phyloP scores from a whole-genome alignment of 2,329 filamentous ascomycete species.

The Trichoderma endophyticum region DNA sequence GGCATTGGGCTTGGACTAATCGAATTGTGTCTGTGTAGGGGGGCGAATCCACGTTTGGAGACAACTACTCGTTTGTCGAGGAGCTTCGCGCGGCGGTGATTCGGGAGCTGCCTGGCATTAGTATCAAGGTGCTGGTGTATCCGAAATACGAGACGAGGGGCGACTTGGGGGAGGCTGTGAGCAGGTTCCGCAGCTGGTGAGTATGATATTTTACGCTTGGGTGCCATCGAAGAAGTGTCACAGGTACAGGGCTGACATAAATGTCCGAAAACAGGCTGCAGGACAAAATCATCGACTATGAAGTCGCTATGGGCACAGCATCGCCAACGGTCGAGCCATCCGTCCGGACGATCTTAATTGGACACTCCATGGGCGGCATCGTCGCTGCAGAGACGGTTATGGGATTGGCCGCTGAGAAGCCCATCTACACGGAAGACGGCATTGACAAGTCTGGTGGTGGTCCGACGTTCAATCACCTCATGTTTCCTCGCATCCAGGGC shows the following conservation, averaged over 20 bases:
- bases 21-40: constrained; percentile 46
- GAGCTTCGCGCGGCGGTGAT: constrained; percentile 65
- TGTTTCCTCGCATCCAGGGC: constrained; percentile 92
- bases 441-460: constrained; percentile 34
- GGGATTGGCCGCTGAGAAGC: constrained; percentile 58
- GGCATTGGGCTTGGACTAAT: background rate
- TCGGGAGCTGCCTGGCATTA: constrained; percentile 64
- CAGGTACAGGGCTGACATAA: background rate
- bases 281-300: constrained; percentile 89
- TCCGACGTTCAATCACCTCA: constrained; percentile 57
- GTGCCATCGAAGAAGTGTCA: too few relatives aligned
- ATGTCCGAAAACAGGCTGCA: constrained; percentile 60
- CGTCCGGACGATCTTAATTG: constrained; percentile 76
- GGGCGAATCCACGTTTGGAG: constrained; percentile 72
- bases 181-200: constrained; percentile 72
- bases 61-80: constrained; percentile 63
- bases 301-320: constrained; percentile 75
- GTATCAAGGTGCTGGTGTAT: constrained; percentile 68
- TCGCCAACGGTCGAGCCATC: constrained; percentile 84
- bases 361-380: constrained; percentile 91
- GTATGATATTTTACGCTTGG: constrained; percentile 16
- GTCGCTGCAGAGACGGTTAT: constrained; percentile 87
- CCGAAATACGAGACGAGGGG: constrained; percentile 80
- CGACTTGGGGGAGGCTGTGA: constrained; percentile 68
- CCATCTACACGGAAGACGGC: constrained; percentile 48